Conservation (phyloP, 495 filamentous ascomycete species). For the Amorphotheca resinae region DNA sequence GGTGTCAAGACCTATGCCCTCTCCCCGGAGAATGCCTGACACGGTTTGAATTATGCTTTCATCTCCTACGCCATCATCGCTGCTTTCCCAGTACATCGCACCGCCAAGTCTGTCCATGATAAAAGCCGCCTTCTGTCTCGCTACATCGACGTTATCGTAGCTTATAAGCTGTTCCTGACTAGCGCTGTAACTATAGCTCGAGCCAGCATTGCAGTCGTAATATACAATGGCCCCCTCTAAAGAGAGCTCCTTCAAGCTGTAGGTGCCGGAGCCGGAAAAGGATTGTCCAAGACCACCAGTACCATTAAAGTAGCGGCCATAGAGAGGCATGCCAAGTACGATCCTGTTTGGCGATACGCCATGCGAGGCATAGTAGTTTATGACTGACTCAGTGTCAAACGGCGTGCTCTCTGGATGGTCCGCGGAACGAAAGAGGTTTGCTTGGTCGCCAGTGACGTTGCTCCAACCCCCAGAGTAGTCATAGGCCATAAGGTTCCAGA, state of each 20-base stretch:
- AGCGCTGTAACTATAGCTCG: conserved; percentile 59
- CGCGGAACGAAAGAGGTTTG: conserved; percentile 52
- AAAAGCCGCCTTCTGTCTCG: conserved; percentile 49
- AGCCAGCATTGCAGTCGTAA: conserved; percentile 36
- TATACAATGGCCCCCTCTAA: conserved; percentile 31
- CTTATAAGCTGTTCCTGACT: conserved; percentile 45
- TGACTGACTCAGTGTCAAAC: conserved; percentile 54
- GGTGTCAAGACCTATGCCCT: background rate
- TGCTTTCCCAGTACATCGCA: conserved; percentile 85
- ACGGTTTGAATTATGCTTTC: conserved; percentile 52
- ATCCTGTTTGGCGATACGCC: conserved; percentile 58
- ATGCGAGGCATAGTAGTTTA: conserved; percentile 49
- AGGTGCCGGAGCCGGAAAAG: conserved; percentile 62
- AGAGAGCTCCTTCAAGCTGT: conserved; percentile 60
- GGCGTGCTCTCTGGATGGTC: conserved; percentile 45
- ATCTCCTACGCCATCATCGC: conserved; percentile 49
- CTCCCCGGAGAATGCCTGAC: conserved; percentile 2
- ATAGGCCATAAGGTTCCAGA: conserved; percentile 79
- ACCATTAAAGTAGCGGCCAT: conserved; percentile 64
- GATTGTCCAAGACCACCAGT: conserved; percentile 58
- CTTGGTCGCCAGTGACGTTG: conserved; percentile 51
- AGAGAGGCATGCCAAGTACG: conserved; percentile 73
- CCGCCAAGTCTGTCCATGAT: conserved; percentile 56
- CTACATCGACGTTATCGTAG: conserved; percentile 58
- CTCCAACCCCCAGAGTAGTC: conserved; percentile 66